Conservation (phyloP, 2,329 filamentous ascomycete genomes). For the Pseudofabraea citricarpa region DNA sequence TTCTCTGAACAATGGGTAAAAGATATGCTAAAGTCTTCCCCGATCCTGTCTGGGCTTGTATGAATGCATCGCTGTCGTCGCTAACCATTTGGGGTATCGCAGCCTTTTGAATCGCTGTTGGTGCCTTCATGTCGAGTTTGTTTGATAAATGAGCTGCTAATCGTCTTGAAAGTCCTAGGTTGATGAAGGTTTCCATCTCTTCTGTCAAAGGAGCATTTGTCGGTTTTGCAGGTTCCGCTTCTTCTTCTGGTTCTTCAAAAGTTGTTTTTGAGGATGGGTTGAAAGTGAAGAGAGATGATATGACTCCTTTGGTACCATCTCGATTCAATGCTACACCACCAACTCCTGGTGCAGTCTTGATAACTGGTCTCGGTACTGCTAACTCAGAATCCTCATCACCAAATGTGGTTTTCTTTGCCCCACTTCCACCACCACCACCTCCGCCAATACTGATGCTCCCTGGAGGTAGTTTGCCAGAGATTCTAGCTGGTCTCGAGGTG, state of each 20-base stretch:
- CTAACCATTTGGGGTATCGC: conserved; percentile 76
- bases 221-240: conserved; percentile 58
- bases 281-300: conserved; percentile 88
- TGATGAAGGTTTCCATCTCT: conserved; percentile 80
- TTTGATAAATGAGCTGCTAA: conserved; percentile 77
- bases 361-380: not conserved
- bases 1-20: conserved; percentile 82
- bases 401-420: conserved; percentile 18
- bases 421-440: conserved; percentile 19
- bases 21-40: conserved; percentile 98
- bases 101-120: conserved; percentile 91
- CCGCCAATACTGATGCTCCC: conserved; percentile 28
- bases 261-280: conserved; percentile 72
- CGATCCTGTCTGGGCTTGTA: conserved; percentile 95
- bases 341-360: conserved; percentile 21
- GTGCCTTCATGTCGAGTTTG: conserved; percentile 84
- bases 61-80: conserved; percentile 84
- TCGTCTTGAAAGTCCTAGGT: conserved; percentile 74
- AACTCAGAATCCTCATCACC: conserved; percentile 19
- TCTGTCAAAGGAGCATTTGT: conserved; percentile 88
- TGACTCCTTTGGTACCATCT: conserved; percentile 44
- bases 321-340: conserved; percentile 13
- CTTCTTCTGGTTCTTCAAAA: conserved; percentile 40
- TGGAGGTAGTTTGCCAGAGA: conserved; percentile 30
- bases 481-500: conserved; percentile 11